Evolutionary conservation across 78 protist genomes (phyloP), one percentile per base, ranked within the genome.

Genomic region (Pigoraptor vietnamica): DNA sequence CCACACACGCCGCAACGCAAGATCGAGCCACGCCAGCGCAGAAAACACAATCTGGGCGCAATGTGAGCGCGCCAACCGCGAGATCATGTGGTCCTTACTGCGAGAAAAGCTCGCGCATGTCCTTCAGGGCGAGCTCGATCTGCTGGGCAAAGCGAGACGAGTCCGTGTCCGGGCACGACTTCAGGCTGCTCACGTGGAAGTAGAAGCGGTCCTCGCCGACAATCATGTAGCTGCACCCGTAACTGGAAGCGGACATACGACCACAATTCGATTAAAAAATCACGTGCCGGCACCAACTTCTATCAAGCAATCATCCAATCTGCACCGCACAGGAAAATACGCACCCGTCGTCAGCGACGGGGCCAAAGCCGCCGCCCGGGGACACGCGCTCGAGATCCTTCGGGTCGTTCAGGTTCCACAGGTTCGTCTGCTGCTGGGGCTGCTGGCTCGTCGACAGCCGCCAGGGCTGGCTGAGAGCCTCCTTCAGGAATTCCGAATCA

Each of bases 361-460:
- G 95, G 32, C 95, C 95, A 79, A 93, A 93, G 23, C 95, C 95
- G n/a, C 95, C 95, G n/a, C 95, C 95, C 33, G 84, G n/a, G 48
- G 81, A 34, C 55, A 93, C 19, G 6, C 6, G 1, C 81, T 0
- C 1, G 33, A 6, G 90, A 23, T 9, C 25, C 29, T 67, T 1
- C 40, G 38, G 9, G 24, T 1, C 1, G 91, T 38, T 0, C 33
- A 37, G 37, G 81, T 90, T 86, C 90, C 87, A 90, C 34, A 89
- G 35, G 39, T 2, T 36, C 19, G 92, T 93, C 33, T 89, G 56
- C 56, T 40, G 56, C 67, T 40, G 87, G 2, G 94, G 94, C 82
- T 87, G 90, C 55, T 81, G 92, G 25, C 90, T 83, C 24, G 95
- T 91, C 39, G 93, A 91, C 35, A 93, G 93, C 39, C 14, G 29